A percentile compares a stretch with the other conserved stretches of the same genome.
phyloP scores from a whole-genome alignment of 1,139 yeast genomes.

The Magnusiomyces ingens region DNA sequence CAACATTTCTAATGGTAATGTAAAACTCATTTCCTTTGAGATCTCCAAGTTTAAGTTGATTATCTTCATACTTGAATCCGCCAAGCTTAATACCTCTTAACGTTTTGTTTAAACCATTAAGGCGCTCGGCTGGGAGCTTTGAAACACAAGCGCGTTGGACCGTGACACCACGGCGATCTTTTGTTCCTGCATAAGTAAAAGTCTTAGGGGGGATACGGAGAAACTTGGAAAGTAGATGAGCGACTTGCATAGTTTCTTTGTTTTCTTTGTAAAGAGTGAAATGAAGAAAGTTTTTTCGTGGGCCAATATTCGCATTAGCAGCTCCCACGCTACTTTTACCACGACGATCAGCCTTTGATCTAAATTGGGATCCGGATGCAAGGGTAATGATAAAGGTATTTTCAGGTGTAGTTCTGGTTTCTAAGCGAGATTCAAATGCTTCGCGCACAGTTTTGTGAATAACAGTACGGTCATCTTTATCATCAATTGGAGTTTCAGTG shows the following conservation, averaged over 20 bases:
- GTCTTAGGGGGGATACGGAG: conserved; percentile 63
- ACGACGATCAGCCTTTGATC: conserved; percentile 20
- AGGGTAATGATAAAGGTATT: conserved; percentile 37
- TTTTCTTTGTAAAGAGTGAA: conserved; percentile 87
- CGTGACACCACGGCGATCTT: conserved; percentile 93
- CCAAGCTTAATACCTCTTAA: conserved; percentile 72
- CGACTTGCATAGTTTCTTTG: conserved; percentile 96
- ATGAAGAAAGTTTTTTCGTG: conserved; percentile 54
- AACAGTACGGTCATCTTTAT: conserved; percentile 64
- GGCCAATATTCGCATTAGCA: conserved; percentile 15
- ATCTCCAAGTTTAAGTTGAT: conserved; percentile 68
- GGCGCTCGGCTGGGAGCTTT: conserved; percentile 68
- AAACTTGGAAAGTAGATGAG: conserved; percentile 62
- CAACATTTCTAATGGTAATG: conserved; percentile 73
- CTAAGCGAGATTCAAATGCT: conserved; percentile 68
- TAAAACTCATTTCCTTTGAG: conserved; percentile 81
- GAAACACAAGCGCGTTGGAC: conserved; percentile 74
- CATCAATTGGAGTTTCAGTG: conserved; percentile 52
- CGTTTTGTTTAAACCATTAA: conserved; percentile 67
- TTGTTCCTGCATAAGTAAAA: conserved; percentile 87
- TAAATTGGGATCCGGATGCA: conserved; percentile 37
- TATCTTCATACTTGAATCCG: conserved; percentile 61
- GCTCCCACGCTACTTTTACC: conserved; percentile 8
- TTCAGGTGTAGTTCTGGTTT: conserved; percentile 65
- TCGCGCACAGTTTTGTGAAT: conserved; percentile 71